Percentiles rank a stretch among this genome's conserved stretches.
These are phyloP conservation scores for Calonectria fujianensis DNA, from an alignment of 2,329 filamentous ascomycete genomes.

Conservation along the genomic window DNA sequence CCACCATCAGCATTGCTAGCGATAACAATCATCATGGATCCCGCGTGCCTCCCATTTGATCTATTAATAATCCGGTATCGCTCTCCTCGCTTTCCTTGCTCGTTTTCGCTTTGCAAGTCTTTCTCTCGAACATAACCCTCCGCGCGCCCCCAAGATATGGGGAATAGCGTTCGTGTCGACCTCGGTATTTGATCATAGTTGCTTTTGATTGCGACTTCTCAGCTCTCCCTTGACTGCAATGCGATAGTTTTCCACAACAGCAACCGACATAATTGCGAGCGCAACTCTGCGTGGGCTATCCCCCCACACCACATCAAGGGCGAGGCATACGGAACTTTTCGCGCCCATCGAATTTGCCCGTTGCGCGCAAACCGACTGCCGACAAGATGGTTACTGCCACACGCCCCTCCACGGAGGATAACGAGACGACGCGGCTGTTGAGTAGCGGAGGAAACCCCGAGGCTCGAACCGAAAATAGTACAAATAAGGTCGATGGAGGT, in stretches of 20 bases:
- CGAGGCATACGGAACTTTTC: background rate
- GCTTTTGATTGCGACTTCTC: constrained; percentile 21
- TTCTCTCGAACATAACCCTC: background rate
- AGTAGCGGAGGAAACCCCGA: constrained; percentile 51
- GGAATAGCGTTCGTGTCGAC: background rate
- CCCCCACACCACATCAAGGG: background rate
- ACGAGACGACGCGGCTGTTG: constrained; percentile 65
- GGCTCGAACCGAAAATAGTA: constrained; percentile 34
- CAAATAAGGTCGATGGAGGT: constrained; percentile 46
- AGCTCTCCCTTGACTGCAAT: constrained; percentile 13
- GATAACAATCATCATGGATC: constrained; percentile 36
- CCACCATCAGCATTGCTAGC: constrained; percentile 31
- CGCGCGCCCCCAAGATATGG: constrained; percentile 11
- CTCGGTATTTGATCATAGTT: constrained; percentile 9
- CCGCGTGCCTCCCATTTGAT: constrained; percentile 8
- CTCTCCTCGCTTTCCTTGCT: constrained; percentile 4
- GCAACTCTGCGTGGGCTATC: background rate
- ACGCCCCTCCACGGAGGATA: constrained; percentile 41
- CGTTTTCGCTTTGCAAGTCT: constrained; percentile 4
- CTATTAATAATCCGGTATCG: constrained; percentile 37
- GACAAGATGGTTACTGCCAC: constrained; percentile 17
- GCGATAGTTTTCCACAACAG: constrained; percentile 25
- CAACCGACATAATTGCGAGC: constrained; percentile 24
- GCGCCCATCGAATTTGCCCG: background rate
- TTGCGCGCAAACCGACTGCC: constrained; percentile 20